Base-by-base conservation (phyloP, 345 rosid genomes). In the Eucalyptus pumila region DNA sequence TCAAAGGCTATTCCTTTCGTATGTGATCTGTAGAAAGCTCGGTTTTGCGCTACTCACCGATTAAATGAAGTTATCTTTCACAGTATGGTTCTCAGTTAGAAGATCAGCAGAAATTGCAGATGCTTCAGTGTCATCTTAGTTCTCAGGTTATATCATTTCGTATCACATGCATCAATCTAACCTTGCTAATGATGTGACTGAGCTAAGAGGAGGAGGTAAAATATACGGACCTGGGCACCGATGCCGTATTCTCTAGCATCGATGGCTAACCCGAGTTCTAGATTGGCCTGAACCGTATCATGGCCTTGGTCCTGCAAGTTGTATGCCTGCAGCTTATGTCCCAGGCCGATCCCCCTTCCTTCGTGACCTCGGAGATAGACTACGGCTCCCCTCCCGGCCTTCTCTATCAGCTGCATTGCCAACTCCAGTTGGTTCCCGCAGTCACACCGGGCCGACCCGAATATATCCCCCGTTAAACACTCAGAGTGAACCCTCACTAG, bases 301-400 rank as follows among this genome's bases (percentile, higher is more conserved):
- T 95, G 98, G n/a, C 99, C 98, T 89, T 94, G 92, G 89, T 95
- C 98, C 89, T 97, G 99, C 91, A 97, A 91, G 90, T 95, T 97
- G 90, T 97, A 96, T 85, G 98, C 98, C 67, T 91, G 91, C 26
- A 96, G 97, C 87, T 97, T 97, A 92, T 96, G 99, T 50, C 98
- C 98, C 34, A 96, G 95, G 52, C 98, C 98, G 8, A 97, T 97
- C 65, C 98, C 99, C 93, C 98, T 94, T 86, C 99, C 99, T 93
- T 96, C 97, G 44, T 96, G 99, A 37, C 98, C 99, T 89, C 98
- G 93, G 56, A 96, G 98, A 91, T 97, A 97, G 86, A 97, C 92
- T 15, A 97, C 90, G 1, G 91, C 98, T 42, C 99, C 99, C 92
- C 95, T 90, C 24, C 98, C 97, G 4, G 93, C 94, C 89, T 96